Evolutionary conservation across 768 basidiomycete genomes (phyloP), one percentile per base, ranked within the genome.

Genomic region (Pleurotus tuber-regium): DNA sequence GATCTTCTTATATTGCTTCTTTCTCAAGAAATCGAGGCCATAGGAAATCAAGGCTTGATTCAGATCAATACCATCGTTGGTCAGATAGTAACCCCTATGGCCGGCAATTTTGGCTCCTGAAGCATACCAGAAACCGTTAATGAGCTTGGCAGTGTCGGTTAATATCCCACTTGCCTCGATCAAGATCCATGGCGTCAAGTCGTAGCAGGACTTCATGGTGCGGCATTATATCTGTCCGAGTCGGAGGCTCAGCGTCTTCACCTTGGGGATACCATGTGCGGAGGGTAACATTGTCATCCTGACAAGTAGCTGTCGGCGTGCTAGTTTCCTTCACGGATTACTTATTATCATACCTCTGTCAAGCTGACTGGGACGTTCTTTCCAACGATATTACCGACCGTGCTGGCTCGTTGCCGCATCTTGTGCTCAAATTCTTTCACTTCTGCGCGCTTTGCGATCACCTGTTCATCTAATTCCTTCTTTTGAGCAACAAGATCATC

Each of bases 31-130:
- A 64, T 98, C 90, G 57, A 99, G 84, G 4, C 92, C 94, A 61
- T 98, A 98, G 43, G 86, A 80, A 68, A 98, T 89, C 42, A 99
- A 76, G 0, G 97, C 97, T 67, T 95, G 97, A 67, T 98, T 99
- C 36, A 99, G 82, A 70, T 98, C 96, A 58, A 99, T 80, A 43
- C 97, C 97, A 60, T 98, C 95, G 68, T 90, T 87, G 4, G 86
- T 95, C 31, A 98, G 79, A 79, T 92, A 99, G 76, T 91, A 99
- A 0, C 96, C 97, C 67, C 97, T 79, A 74, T 99, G 97, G 1
- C 97, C 97, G 8, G 87, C 81, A 46, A 98, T 81, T 72, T 98
- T 99, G 40, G 92, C 80, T 43, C 92, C 91, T 93, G 56, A 14
- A 4, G 43, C 16, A n/a, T 25, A 35, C 21, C 24, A 39, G 40